A percentile compares a stretch with the other conserved stretches of the same genome.
Conservation (phyloP, 441 rosid genomes). For the Brassica balearica region DNA sequence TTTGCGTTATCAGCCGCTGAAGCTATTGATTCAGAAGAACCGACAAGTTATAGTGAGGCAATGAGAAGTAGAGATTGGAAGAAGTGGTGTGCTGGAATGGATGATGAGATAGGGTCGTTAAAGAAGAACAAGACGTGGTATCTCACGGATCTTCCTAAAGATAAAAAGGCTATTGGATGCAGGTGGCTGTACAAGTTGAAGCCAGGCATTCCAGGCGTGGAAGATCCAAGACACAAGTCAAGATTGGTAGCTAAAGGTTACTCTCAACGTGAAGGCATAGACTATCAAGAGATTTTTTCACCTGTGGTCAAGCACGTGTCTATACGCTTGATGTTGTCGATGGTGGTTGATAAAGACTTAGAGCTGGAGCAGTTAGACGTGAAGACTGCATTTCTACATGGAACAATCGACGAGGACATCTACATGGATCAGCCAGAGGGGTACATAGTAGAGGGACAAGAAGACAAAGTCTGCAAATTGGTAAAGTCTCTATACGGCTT, state of each 20-base stretch:
- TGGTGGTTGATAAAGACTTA: background rate
- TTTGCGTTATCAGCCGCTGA: too few species aligned
- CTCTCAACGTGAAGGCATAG: background rate
- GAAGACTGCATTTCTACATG: background rate
- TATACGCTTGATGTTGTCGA: background rate
- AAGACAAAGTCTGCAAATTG: too few species aligned
- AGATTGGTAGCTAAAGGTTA: background rate
- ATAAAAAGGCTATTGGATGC: background rate
- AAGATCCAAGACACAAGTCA: background rate
- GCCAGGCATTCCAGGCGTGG: background rate
- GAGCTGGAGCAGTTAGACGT: background rate
- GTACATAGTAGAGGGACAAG: too few species aligned
- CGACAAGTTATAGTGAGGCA: too few species aligned
- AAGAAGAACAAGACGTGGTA: background rate
- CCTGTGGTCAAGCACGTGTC: background rate
- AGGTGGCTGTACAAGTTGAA: background rate
- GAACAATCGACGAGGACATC: background rate
- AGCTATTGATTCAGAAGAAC: too few species aligned
- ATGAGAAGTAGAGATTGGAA: too few species aligned
- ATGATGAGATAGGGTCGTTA: background rate
- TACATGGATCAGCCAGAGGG: too few species aligned
- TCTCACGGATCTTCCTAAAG: background rate
- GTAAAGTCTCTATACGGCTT: too few species aligned
- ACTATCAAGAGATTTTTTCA: background rate
- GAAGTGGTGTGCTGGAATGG: too few species aligned